Base-by-base conservation (phyloP, 2,329 filamentous ascomycete genomes). In the Nemania serpens region DNA sequence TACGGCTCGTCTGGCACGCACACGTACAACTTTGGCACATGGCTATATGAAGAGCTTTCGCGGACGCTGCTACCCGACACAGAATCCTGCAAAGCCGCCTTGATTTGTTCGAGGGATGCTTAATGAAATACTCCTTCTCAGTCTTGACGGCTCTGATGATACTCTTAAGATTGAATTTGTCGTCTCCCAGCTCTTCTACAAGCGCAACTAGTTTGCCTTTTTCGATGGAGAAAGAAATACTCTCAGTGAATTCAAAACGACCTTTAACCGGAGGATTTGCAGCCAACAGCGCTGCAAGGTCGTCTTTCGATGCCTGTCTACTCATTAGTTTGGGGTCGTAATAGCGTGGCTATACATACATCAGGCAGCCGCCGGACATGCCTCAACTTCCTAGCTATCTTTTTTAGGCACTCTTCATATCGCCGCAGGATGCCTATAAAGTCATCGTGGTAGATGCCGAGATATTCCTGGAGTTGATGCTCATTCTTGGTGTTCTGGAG, bases 61-160 rank as follows among this genome's bases (percentile, higher is more conserved):
- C 60, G 34, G 42, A 56, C 39, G 43, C 45, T 3, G 47, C 52
- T 13, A 63, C 56, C 36, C 50, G 47, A 13, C 17, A 20, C 2
- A 59, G 46, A 2, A 12, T 36, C 3, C 25, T 50, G n/a, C 49
- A 46, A 13, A 63, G 43, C 39, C 5, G 42, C 7, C 18, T 48
- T 4, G 61, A 50, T 12, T 51, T 37, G 5, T 10, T 29, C 6
- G 59, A 60, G 49, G 18, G 52, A 9, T 18, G 22, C 58, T 5
- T 48, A 12, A 29, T 20, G n/a, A 11, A 39, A n/a, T 50, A 17
- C 11, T 58, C 45, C 20, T 17, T 50, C 39, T 59, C 33, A 1
- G 59, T 58, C 17, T n/a, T 57, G 46, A 57, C 57, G 36, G 55
- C 55, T 20, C 57, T 55, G 41, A 62, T 52, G 39, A 64, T 64